Conservation (phyloP, 2,329 filamentous ascomycete species). For the Juglanconis juglandina region DNA sequence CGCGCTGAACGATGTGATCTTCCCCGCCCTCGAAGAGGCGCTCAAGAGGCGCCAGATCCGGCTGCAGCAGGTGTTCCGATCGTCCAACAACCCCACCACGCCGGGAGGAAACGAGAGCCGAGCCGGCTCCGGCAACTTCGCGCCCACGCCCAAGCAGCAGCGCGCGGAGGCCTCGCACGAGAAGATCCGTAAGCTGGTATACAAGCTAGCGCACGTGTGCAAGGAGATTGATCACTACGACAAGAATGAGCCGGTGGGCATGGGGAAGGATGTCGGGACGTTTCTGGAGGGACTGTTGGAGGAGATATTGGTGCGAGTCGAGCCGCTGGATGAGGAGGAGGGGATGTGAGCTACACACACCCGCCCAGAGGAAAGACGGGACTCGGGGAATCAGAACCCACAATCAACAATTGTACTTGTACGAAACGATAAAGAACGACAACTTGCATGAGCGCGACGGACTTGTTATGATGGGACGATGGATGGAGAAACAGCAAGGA, state of each 20-base stretch:
- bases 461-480: no score
- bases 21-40: conserved; percentile 88
- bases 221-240: conserved; percentile 89
- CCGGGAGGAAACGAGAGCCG: conserved; percentile 46
- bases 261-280: conserved; percentile 85
- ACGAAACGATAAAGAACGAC: no score
- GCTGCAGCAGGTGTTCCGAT: conserved; percentile 50
- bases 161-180: conserved; percentile 73
- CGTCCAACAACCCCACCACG: neutral
- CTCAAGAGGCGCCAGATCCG: conserved; percentile 72
- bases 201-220: conserved; percentile 78
- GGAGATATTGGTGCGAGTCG: conserved; percentile 87
- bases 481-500: no score
- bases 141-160: conserved; percentile 61
- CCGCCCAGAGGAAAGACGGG: no score
- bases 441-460: no score
- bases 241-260: conserved; percentile 80
- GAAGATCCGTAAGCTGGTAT: conserved; percentile 74
- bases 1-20: conserved; percentile 83
- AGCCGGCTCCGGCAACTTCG: conserved; percentile 33
- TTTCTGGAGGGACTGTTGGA: conserved; percentile 91
- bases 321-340: conserved; percentile 77
- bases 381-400: no score
- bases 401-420: no score
- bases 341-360: conserved; percentile 6